Conservation (phyloP, 345 rosid genomes). For the Litchi chinensis region DNA sequence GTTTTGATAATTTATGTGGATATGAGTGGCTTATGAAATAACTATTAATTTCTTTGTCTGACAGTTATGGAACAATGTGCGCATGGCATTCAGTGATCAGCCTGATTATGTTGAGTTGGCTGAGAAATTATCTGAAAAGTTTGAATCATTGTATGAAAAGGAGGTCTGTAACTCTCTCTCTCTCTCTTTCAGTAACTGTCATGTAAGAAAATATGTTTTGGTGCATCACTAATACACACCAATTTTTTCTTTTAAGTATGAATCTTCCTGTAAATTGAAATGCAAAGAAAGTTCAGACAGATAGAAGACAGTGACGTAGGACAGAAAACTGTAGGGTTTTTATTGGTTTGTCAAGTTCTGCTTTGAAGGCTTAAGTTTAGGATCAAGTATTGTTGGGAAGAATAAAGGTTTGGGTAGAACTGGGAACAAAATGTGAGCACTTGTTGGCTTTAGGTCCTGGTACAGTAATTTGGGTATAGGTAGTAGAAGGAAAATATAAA, state of each 20-base stretch:
- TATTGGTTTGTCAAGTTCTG: neutral
- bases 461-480: neutral
- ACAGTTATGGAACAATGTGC: conserved; percentile 88
- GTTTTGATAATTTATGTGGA: neutral
- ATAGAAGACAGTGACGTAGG: neutral
- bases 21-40: conserved; percentile 19
- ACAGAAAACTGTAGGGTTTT: neutral
- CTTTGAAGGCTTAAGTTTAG: neutral
- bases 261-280: neutral
- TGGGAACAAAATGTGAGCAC: neutral
- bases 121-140: conserved; percentile 65
- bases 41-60: conserved; percentile 38
- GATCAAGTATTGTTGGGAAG: neutral
- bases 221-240: neutral
- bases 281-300: neutral
- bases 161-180: conserved; percentile 59
- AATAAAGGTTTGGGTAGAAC: neutral
- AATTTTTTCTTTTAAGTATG: neutral
- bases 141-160: conserved; percentile 65
- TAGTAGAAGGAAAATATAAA: neutral
- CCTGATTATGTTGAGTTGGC: conserved; percentile 73
- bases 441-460: neutral
- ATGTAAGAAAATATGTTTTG: neutral
- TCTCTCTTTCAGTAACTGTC: neutral
- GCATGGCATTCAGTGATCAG: conserved; percentile 63